phyloP scores from a whole-genome alignment of 208 protist genomes.

The Porcisia hertigi region DNA sequence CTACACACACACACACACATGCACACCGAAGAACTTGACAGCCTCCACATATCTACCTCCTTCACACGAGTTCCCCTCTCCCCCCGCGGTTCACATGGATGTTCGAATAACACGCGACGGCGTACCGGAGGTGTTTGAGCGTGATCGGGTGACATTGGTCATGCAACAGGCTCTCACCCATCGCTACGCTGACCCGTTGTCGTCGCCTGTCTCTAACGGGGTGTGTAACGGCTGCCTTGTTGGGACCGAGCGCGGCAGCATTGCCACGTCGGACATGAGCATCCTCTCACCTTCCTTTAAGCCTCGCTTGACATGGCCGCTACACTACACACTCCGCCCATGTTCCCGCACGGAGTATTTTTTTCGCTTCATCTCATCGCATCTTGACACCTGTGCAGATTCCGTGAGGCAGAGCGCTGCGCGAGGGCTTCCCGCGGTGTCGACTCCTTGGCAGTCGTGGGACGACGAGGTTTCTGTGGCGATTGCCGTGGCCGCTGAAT shows the following conservation, averaged over 20 bases:
- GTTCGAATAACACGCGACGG: conserved; percentile 42
- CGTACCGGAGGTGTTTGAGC: conserved; percentile 33
- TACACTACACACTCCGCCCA: conserved; percentile 26
- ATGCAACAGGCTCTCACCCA: conserved; percentile 16
- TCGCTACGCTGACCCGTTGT: background rate
- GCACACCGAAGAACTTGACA: background rate
- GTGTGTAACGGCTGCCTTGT: background rate
- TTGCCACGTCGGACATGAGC: background rate
- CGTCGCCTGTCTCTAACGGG: background rate
- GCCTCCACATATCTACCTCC: background rate
- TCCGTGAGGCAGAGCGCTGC: background rate
- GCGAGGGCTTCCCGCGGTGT: background rate
- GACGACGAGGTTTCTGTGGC: conserved; percentile 15
- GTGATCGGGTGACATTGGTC: background rate
- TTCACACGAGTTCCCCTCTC: too few relatives aligned
- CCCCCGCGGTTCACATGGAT: conserved; percentile 16
- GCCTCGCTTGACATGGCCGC: conserved; percentile 15
- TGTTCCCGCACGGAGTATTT: conserved; percentile 26
- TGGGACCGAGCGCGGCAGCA: background rate
- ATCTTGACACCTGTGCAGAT: background rate
- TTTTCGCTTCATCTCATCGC: background rate
- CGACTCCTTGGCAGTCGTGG: conserved; percentile 6
- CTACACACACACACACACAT: too few relatives aligned
- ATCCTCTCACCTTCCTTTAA: background rate
- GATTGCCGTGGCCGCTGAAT: conserved; percentile 15